phyloP scores from a whole-genome alignment of 257 asterid genomes.

The Nicotiana paniculata region DNA sequence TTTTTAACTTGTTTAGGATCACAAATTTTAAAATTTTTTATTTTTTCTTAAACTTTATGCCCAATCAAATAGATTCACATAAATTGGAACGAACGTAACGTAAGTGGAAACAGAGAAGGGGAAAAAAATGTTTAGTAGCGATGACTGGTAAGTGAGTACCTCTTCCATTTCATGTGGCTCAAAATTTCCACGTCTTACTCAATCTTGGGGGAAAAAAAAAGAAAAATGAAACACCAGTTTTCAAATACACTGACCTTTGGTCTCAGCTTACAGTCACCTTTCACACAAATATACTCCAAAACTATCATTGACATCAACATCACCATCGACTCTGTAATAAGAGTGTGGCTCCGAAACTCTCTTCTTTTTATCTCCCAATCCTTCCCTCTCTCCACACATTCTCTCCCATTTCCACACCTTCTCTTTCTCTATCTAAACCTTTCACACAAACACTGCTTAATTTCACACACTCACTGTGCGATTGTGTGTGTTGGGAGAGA shows the following conservation, averaged over 20 bases:
- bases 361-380: constrained; percentile 18
- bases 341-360: constrained; percentile 19
- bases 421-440: background rate
- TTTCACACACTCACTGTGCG: background rate
- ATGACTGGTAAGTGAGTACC: background rate
- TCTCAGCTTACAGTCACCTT: background rate
- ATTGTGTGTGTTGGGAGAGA: background rate
- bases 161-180: background rate
- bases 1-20: too few species aligned
- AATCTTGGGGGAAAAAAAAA: background rate
- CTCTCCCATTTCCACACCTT: background rate
- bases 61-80: too few species aligned
- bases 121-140: background rate
- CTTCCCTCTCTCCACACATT: constrained; percentile 24
- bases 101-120: too few species aligned
- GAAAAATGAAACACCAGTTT: background rate
- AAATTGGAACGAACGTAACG: background rate
- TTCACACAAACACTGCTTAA: background rate
- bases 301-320: background rate
- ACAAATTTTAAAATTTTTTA: too few species aligned
- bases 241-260: background rate
- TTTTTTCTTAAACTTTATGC: too few species aligned
- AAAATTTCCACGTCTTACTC: background rate
- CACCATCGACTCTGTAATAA: background rate
- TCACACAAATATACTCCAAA: background rate